These are phyloP conservation scores for Pseudogymnoascus sp. DNA, from an alignment of 2,329 filamentous ascomycete species.

Conservation along the genomic window DNA sequence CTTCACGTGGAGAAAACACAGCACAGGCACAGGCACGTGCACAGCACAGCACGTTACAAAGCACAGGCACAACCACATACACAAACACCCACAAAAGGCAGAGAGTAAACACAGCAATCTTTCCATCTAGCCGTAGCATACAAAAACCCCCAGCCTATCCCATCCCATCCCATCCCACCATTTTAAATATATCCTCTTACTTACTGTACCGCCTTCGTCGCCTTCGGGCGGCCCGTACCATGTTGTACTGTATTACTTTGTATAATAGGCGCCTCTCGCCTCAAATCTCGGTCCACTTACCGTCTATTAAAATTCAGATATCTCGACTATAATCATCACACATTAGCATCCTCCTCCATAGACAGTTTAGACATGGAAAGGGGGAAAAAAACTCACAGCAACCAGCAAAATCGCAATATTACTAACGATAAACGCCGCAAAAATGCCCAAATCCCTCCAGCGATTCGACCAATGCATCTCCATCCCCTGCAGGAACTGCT, in stretches of 20 bases:
- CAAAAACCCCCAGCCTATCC: neutral
- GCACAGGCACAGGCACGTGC: too few relatives aligned
- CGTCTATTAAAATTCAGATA: constrained; percentile 41
- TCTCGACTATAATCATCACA: constrained; percentile 29
- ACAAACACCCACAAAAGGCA: too few relatives aligned
- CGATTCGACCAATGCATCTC: constrained; percentile 60
- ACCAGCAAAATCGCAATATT: constrained; percentile 63
- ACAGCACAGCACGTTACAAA: too few relatives aligned
- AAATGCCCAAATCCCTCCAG: constrained; percentile 81
- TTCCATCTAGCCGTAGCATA: neutral
- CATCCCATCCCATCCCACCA: neutral
- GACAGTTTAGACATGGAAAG: neutral
- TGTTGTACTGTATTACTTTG: constrained; percentile 2
- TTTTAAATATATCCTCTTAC: neutral
- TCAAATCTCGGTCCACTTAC: constrained; percentile 21
- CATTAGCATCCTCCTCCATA: constrained; percentile 12
- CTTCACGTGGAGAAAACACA: too few relatives aligned
- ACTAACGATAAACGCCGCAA: constrained; percentile 66
- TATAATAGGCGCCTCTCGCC: constrained; percentile 1
- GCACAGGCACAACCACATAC: neutral
- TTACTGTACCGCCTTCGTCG: neutral
- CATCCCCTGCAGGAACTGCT: constrained; percentile 69
- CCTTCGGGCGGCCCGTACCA: neutral
- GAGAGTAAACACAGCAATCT: neutral
- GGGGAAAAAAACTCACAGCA: constrained; percentile 38